These are phyloP conservation scores for Trichophaea hybrida DNA, from an alignment of 2,329 filamentous ascomycete species.

Conservation along the genomic window DNA sequence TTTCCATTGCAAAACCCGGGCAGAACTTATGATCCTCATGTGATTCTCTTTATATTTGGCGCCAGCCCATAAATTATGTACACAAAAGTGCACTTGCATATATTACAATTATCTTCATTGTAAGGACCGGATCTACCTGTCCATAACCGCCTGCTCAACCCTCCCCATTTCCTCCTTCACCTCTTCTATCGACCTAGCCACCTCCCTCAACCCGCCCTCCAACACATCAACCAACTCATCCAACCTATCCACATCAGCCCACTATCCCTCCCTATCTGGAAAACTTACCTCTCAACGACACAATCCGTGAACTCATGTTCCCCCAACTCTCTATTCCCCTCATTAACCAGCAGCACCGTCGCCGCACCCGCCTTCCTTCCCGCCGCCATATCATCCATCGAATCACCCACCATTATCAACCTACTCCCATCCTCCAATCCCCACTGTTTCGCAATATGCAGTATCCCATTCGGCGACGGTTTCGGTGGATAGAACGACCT, in stretches of 20 bases:
- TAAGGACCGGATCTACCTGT: too few species aligned
- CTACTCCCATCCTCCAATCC: slow-evolving; percentile 40
- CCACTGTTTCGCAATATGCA: slow-evolving; percentile 73
- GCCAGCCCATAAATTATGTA: too few species aligned
- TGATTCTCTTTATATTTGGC: too few species aligned
- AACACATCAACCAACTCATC: slow-evolving; percentile 65
- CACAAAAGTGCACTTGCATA: too few species aligned
- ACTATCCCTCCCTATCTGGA: neutral
- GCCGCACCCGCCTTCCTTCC: slow-evolving; percentile 70
- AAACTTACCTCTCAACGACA: slow-evolving; percentile 40
- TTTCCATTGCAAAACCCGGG: too few species aligned
- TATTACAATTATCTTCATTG: too few species aligned
- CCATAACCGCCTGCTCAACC: neutral
- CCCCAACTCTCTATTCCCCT: slow-evolving; percentile 57
- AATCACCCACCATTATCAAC: slow-evolving; percentile 52
- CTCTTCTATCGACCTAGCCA: slow-evolving; percentile 9
- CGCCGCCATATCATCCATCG: slow-evolving; percentile 84
- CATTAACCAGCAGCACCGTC: slow-evolving; percentile 75
- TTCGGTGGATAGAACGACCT: slow-evolving; percentile 73
- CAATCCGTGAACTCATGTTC: slow-evolving; percentile 64
- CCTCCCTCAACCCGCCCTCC: slow-evolving; percentile 57
- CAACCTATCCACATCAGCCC: slow-evolving; percentile 30
- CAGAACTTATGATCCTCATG: too few species aligned
- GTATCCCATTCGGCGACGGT: slow-evolving; percentile 71
- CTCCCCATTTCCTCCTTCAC: neutral